Evolutionary conservation across 2,329 filamentous ascomycete species (phyloP), one percentile per base, ranked within the genome.

Genomic region (Pezicula neosporulosa): DNA sequence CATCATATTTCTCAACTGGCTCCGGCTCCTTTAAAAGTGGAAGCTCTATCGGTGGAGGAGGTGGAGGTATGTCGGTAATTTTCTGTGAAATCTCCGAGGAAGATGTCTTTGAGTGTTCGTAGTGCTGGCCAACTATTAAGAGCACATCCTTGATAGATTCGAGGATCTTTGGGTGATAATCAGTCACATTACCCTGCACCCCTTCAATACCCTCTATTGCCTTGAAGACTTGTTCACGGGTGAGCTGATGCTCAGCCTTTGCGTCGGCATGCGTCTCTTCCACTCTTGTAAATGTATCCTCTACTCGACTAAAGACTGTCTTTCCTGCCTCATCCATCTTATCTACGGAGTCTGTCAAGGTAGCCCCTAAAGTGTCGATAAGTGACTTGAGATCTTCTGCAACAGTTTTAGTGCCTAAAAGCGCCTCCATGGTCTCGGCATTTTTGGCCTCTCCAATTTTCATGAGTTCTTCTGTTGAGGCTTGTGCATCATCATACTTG

Each of bases 401-500:
- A 48, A 95, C 82, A 4, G 81, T 78, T 70, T 91, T 96, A 24
- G 88, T 93, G 54, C 78, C 82, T 15, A 84, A 77, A 7, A 95
- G 75, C 4, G 90, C 83, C 50, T 88, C 85, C 52, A 92, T 82
- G 56, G 91, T 85, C 57, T 87, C 81, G 33, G 80, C 72, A 30
- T 89, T 84, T 52, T 88, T 86, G 57, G 88, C 85, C 60, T 93
- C 90, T 49, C 84, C 82, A 33, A 86, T 80, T 57, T 85, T 84
- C 45, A 85, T 81, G 60, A 88, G 88, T 44, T 89, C 86, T 42
- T 95, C 88, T 28, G 90, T 79, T 7, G 83, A 75, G 18, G 80
- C 73, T 63, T 95, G 88, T 56, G 92, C 86, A 54, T 94, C 90
- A 50, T 97, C 92, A 63, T 96, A 95, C 67, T 95, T 97, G 59